Evolutionary conservation across 306 rosid species (phyloP).

Genomic region (Malus asiatica): DNA sequence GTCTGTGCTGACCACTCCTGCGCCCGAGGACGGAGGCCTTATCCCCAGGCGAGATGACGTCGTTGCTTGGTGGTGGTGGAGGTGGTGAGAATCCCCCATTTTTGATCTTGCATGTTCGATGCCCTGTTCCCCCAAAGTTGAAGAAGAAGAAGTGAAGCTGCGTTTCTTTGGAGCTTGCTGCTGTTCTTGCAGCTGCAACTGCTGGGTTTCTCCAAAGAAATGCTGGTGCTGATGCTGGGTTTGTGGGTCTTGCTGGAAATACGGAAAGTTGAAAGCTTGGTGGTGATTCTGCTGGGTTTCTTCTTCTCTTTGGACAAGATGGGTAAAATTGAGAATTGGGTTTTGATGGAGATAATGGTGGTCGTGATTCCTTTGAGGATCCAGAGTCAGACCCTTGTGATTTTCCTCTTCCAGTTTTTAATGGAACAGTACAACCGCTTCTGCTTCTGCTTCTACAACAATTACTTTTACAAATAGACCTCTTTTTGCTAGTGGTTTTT

Average conservation of each 20-base stretch:
- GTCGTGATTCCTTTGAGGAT: conserved; percentile 55
- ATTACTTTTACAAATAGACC: not conserved
- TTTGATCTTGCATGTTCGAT: conserved; percentile 62
- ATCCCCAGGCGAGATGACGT: conserved; percentile 39
- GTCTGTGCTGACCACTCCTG: conserved; percentile 37
- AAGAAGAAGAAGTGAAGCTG: conserved; percentile 12
- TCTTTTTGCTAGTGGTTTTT: not conserved
- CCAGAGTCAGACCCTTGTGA: conserved; percentile 62
- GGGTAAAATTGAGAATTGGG: conserved; percentile 20
- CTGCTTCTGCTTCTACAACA: not conserved
- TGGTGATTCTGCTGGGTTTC: conserved; percentile 1
- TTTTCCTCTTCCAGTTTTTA: conserved; percentile 71
- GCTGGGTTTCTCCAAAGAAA: not conserved
- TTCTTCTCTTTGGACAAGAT: conserved; percentile 5
- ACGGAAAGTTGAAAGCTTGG: conserved; percentile 14
- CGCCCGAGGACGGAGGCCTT: not conserved
- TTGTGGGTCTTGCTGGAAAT: conserved; percentile 21
- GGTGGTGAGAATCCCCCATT: conserved; percentile 43
- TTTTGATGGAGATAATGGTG: conserved; percentile 20
- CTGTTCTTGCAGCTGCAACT: not conserved
- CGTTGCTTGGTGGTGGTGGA: conserved; percentile 12
- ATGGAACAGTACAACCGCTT: conserved; percentile 1
- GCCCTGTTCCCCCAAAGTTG: conserved; percentile 13
- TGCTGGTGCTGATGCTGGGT: not conserved
- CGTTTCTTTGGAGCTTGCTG: conserved; percentile 26